Percentiles rank a stretch among this genome's conserved stretches.
phyloP scores from a whole-genome alignment of 169 alveolate species.

The Plasmodium sp. region DNA sequence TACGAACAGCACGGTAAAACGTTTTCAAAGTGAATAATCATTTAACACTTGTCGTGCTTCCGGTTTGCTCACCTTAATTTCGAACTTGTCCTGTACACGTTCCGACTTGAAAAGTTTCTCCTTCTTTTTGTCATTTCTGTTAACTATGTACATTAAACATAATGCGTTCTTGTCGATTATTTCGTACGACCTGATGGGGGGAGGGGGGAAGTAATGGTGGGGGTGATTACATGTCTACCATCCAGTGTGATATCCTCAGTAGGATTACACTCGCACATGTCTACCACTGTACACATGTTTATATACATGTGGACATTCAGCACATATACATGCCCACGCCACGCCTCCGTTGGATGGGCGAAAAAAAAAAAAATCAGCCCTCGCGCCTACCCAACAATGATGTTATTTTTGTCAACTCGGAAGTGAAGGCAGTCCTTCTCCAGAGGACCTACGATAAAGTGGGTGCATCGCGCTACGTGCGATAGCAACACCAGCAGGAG shows the following conservation, averaged over 20 bases:
- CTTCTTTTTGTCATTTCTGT: conserved; percentile 13
- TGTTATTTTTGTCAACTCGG: conserved; percentile 22
- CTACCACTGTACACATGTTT: not conserved
- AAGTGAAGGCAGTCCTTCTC: conserved; percentile 61
- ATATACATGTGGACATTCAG: not conserved
- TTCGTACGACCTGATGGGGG: conserved; percentile 35
- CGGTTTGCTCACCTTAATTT: conserved; percentile 36
- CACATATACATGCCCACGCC: not conserved
- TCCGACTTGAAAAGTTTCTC: conserved; percentile 40
- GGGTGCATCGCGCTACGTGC: conserved; percentile 37
- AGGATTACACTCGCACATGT: not conserved
- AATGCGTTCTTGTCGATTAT: conserved; percentile 34
- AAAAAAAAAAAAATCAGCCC: not conserved
- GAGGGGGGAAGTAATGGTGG: not conserved
- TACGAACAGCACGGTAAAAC: not conserved
- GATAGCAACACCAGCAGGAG: not conserved
- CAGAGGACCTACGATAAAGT: conserved; percentile 27
- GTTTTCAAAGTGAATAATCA: not conserved
- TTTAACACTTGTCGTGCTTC: not conserved
- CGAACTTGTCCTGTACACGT: conserved; percentile 47
- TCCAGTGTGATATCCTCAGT: not conserved
- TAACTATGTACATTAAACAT: conserved; percentile 25
- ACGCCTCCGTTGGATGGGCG: not conserved
- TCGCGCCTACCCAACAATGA: conserved; percentile 54
- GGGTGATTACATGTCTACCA: not conserved